These are phyloP conservation scores for Parietaria judaica DNA, from an alignment of 306 rosid genomes.

Conservation along the genomic window DNA sequence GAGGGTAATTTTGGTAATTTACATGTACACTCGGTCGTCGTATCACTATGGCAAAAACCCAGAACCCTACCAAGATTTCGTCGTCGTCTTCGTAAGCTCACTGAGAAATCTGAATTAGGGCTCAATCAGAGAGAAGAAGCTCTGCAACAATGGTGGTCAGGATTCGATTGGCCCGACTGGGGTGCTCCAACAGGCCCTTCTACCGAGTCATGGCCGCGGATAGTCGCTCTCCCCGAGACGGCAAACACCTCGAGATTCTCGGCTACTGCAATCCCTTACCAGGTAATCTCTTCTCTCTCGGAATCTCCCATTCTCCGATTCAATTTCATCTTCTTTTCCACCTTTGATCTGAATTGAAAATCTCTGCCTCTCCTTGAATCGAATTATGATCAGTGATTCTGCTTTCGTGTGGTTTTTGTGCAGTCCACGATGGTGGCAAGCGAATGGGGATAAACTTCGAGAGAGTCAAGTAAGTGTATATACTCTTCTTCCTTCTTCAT, in stretches of 20 bases:
- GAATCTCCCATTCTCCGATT: not conserved
- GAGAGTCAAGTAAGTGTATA: slow-evolving; percentile 67
- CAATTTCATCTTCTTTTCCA: no score
- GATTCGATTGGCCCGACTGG: slow-evolving; percentile 72
- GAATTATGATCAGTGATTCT: not conserved
- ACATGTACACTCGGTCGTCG: no score
- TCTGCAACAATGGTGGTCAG: slow-evolving; percentile 60
- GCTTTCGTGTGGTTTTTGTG: slow-evolving; percentile 3
- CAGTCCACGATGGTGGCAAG: slow-evolving; percentile 86
- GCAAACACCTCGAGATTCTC: slow-evolving; percentile 81
- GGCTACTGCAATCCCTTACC: slow-evolving; percentile 92
- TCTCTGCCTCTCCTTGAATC: not conserved
- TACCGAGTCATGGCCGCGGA: slow-evolving; percentile 88
- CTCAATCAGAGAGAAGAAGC: not conserved
- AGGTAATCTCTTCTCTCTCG: slow-evolving; percentile 29
- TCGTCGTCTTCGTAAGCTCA: not conserved
- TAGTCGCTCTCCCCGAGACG: slow-evolving; percentile 88
- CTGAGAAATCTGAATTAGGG: not conserved
- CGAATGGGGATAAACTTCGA: slow-evolving; percentile 90
- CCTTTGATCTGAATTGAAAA: no score
- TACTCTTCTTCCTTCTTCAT: slow-evolving; percentile 5
- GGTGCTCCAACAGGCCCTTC: slow-evolving; percentile 82
- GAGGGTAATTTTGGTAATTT: no score
- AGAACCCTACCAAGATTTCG: not conserved
- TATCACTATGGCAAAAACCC: not conserved